These are phyloP conservation scores for Allium fistulosum DNA, from an alignment of 106 monocot species.

Conservation along the genomic window DNA sequence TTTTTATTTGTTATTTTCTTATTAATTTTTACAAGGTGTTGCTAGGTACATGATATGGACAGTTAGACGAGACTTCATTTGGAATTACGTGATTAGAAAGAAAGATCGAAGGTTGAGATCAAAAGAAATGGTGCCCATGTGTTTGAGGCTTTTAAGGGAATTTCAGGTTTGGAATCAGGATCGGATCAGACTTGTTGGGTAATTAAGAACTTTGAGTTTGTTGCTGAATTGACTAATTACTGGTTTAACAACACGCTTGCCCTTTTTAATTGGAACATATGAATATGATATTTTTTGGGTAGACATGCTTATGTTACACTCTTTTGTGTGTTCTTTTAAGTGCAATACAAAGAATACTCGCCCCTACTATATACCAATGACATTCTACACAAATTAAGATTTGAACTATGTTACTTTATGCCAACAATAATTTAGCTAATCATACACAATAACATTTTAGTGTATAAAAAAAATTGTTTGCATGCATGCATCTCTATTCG, in stretches of 20 bases:
- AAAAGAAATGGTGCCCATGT: slow-evolving; percentile 23
- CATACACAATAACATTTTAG: too few species aligned
- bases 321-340: too few species aligned
- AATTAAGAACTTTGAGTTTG: slow-evolving; percentile 19
- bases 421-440: too few species aligned
- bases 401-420: too few species aligned
- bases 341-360: too few species aligned
- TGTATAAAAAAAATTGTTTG: too few species aligned
- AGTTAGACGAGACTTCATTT: slow-evolving; percentile 56
- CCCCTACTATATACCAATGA: too few species aligned
- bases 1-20: too few species aligned
- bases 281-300: not conserved
- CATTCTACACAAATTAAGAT: too few species aligned
- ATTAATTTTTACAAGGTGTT: too few species aligned
- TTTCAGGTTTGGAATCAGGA: slow-evolving; percentile 21
- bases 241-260: slow-evolving; percentile 37
- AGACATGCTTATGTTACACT: too few species aligned
- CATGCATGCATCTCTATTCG: too few species aligned
- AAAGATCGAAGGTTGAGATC: slow-evolving; percentile 17
- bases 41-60: slow-evolving; percentile 34
- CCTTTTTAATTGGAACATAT: slow-evolving; percentile 45
- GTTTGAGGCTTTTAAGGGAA: slow-evolving; percentile 17
- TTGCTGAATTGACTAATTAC: slow-evolving; percentile 13
- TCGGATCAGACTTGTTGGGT: slow-evolving; percentile 42
- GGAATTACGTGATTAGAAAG: slow-evolving; percentile 60